Conservation (phyloP, 345 rosid genomes). For the Salix udensis region DNA sequence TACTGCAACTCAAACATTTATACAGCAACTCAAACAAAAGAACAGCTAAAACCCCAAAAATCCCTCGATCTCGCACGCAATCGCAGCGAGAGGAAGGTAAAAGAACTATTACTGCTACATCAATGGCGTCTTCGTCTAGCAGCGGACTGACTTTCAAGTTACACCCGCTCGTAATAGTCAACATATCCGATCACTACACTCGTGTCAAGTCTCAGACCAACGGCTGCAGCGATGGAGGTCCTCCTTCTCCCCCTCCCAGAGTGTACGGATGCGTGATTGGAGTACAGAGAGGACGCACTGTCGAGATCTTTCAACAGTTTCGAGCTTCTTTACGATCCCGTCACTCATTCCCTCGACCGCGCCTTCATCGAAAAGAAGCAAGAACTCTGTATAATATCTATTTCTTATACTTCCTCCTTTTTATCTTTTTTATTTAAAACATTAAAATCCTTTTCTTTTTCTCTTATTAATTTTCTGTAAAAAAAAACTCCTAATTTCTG, state of each 20-base stretch:
- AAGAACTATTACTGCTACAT: background rate
- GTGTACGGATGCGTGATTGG: conserved; percentile 96
- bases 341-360: conserved; percentile 66
- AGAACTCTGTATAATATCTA: conserved; percentile 63
- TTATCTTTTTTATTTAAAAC: background rate
- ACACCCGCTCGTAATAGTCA: conserved; percentile 86
- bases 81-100: no score
- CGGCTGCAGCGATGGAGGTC: conserved; percentile 25
- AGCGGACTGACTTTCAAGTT: conserved; percentile 97
- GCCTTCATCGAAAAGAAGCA: conserved; percentile 93
- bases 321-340: conserved; percentile 80
- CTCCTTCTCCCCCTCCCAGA: conserved; percentile 38
- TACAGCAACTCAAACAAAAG: no score
- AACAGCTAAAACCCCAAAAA: no score
- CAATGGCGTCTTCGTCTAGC: conserved; percentile 89
- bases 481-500: no score
- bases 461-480: background rate
- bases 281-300: conserved; percentile 84
- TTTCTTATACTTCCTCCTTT: background rate
- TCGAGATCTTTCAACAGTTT: conserved; percentile 98
- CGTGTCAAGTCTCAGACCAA: conserved; percentile 78
- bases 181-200: conserved; percentile 91
- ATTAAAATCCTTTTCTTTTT: background rate
- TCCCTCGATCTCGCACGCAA: no score
- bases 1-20: no score